Evolutionary conservation across 2,329 filamentous ascomycete species (phyloP), one percentile per base, ranked within the genome.

Genomic region (Volutella citrinella): DNA sequence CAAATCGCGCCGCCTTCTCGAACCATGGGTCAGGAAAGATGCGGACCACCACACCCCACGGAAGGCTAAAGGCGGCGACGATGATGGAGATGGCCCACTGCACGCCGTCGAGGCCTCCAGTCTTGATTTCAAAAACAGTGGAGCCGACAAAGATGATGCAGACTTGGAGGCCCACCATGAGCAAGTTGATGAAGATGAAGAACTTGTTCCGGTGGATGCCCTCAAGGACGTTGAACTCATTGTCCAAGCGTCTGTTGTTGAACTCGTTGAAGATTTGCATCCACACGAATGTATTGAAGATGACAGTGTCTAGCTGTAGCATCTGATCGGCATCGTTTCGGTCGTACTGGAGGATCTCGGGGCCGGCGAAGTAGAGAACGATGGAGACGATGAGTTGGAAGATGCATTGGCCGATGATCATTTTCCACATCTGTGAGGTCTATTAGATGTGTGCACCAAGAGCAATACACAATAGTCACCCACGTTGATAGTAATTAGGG

Each of bases 391-490:
- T 70, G 1, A 91, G 74, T 57, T 93, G 84, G 57, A 84, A 89
- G 43, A 90, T 77, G 7, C 83, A 75, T 57, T 93, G 84, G 1
- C 85, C 86, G 34, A 89, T 76, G 40, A 93, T 90, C 85, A 90
- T 93, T 66, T 93, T 93, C 82, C 84, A 86, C 86, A 91, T 91
- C 36, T 36, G 23, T 4, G 7, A 16, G 10, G 18, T 10, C 31
- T 21, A 36, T 18, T 27, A 13, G 25, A 16, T 16, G 23, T 15
- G 12, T 27, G 19, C 10, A 20, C 18, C n/a, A n/a, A n/a, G n/a
- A n/a, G n/a, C n/a, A n/a, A n/a, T n/a, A n/a, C n/a, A n/a, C n/a
- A n/a, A n/a, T n/a, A n/a, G n/a, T 22, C 14, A 26, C 38, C 24
- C 24, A 38, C 38, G 38, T 65, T 83, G 38, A 78, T 64, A 2